Conservation (phyloP, 1,284 basidiomycete species). For the Sutorius eximius region DNA sequence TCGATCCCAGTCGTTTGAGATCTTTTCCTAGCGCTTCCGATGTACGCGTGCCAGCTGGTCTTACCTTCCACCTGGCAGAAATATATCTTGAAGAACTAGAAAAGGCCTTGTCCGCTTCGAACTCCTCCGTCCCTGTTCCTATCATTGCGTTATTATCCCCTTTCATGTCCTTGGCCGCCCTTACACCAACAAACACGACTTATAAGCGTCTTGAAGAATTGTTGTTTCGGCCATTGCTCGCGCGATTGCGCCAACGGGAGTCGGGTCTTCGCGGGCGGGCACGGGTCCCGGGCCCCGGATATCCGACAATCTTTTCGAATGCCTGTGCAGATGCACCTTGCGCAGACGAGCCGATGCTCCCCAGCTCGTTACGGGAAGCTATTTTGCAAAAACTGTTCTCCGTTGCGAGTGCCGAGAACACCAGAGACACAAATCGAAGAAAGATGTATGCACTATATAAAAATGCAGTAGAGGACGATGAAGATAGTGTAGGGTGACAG, state of each 20-base stretch:
- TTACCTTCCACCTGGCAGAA: constrained; percentile 86
- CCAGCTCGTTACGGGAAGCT: constrained; percentile 49
- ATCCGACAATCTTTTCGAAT: constrained; percentile 47
- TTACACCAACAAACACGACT: constrained; percentile 58
- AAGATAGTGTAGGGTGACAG: constrained; percentile 29
- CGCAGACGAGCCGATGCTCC: constrained; percentile 39
- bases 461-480: constrained; percentile 51
- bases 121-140: constrained; percentile 49
- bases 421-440: constrained; percentile 76
- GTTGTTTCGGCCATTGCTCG: constrained; percentile 65
- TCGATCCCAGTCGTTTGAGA: constrained; percentile 4
- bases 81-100: constrained; percentile 92
- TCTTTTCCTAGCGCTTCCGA: constrained; percentile 60
- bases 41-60: constrained; percentile 71
- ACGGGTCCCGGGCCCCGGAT: constrained; percentile 35
- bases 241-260: constrained; percentile 41
- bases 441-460: constrained; percentile 84
- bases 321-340: constrained; percentile 46
- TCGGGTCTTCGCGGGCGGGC: constrained; percentile 44
- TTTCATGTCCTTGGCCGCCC: constrained; percentile 69
- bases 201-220: constrained; percentile 69
- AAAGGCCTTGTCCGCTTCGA: constrained; percentile 50
- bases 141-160: constrained; percentile 62
- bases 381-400: constrained; percentile 72
- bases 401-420: constrained; percentile 70